These are phyloP conservation scores for Citrullus colocynthis DNA, from an alignment of 306 rosid species.

Conservation along the genomic window DNA sequence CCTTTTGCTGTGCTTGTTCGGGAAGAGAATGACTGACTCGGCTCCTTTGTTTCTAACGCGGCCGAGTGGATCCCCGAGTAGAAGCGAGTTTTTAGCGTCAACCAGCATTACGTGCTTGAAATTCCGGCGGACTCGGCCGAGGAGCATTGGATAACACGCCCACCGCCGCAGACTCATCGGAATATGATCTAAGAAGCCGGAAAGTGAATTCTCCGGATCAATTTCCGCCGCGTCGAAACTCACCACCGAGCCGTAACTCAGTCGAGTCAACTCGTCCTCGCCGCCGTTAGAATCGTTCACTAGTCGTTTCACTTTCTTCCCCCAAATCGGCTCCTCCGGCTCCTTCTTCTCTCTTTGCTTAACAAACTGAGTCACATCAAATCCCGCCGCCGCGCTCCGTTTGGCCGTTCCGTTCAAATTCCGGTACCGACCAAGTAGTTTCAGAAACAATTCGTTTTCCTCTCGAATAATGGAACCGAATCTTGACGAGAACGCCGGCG, in stretches of 20 bases:
- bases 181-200: slow-evolving; percentile 54
- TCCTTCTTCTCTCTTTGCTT: slow-evolving; percentile 11
- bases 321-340: slow-evolving; percentile 54
- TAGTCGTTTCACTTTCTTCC: slow-evolving; percentile 17
- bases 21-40: slow-evolving; percentile 35
- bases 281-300: neutral
- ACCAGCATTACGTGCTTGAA: slow-evolving; percentile 63
- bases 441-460: slow-evolving; percentile 43
- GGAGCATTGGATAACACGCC: slow-evolving; percentile 84
- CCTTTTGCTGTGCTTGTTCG: slow-evolving; percentile 26
- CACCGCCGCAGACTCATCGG: slow-evolving; percentile 61
- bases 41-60: slow-evolving; percentile 41
- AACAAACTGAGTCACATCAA: slow-evolving; percentile 32
- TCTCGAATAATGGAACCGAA: slow-evolving; percentile 28
- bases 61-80: slow-evolving; percentile 45
- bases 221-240: slow-evolving; percentile 65
- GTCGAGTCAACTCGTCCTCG: slow-evolving; percentile 12
- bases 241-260: slow-evolving; percentile 71
- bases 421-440: slow-evolving; percentile 21
- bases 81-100: slow-evolving; percentile 28
- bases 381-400: slow-evolving; percentile 15
- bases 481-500: slow-evolving; percentile 12
- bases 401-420: slow-evolving; percentile 14
- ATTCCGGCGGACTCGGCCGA: slow-evolving; percentile 57
- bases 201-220: slow-evolving; percentile 80